Conservation (phyloP, 495 filamentous ascomycete genomes). For the Thermochaetoides thermophila region DNA sequence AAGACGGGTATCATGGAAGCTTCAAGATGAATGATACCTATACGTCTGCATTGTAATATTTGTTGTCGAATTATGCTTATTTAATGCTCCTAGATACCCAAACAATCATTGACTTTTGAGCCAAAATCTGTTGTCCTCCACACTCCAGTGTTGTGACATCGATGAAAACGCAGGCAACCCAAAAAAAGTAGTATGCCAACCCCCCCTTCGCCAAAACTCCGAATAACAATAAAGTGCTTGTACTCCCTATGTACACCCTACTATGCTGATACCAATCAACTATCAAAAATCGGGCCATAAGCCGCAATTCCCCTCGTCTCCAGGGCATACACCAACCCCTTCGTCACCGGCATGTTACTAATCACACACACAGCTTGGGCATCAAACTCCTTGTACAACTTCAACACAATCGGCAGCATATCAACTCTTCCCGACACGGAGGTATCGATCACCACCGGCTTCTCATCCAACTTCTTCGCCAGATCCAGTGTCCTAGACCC, state of each 20-base stretch:
- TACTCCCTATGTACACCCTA: background rate
- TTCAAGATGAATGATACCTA: no score
- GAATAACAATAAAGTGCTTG: background rate
- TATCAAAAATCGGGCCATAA: constrained; percentile 69
- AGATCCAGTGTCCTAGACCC: constrained; percentile 27
- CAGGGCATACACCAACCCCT: constrained; percentile 40
- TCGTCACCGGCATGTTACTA: constrained; percentile 52
- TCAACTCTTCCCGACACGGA: constrained; percentile 21
- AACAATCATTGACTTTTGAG: no score
- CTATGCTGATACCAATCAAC: constrained; percentile 21
- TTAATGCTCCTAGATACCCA: no score
- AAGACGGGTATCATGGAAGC: no score
- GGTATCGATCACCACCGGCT: constrained; percentile 33
- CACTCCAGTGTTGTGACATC: background rate
- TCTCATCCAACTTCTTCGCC: constrained; percentile 22
- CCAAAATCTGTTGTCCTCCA: background rate
- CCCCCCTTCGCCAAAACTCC: background rate
- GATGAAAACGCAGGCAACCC: background rate
- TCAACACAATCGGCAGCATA: constrained; percentile 37
- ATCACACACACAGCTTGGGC: constrained; percentile 62
- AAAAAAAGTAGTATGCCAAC: background rate
- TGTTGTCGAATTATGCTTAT: no score
- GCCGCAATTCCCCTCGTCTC: constrained; percentile 53
- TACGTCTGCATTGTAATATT: no score
- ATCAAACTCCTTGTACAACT: constrained; percentile 37